Conservation (phyloP, 1,139 yeast species). For the Kodamaea suecica region DNA sequence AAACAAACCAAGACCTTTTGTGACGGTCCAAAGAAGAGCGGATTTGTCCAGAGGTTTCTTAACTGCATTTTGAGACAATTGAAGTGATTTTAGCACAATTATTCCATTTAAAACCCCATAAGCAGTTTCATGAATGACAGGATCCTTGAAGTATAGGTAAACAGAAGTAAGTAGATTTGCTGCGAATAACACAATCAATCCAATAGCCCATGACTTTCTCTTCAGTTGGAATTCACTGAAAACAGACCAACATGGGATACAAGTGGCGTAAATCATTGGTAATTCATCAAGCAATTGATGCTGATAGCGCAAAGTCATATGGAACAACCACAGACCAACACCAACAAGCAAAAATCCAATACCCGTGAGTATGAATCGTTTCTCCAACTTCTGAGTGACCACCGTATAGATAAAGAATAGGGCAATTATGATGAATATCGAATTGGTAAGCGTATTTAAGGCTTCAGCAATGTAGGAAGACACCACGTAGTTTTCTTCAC, state of each 20-base stretch:
- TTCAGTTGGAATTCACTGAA: slow-evolving; percentile 59
- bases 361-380: slow-evolving; percentile 66
- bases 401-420: slow-evolving; percentile 63
- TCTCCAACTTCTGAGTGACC: slow-evolving; percentile 57
- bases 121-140: slow-evolving; percentile 82
- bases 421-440: slow-evolving; percentile 67
- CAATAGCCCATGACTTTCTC: slow-evolving; percentile 45
- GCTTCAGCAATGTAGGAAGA: slow-evolving; percentile 87
- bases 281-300: slow-evolving; percentile 90
- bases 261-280: slow-evolving; percentile 97
- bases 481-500: slow-evolving; percentile 91
- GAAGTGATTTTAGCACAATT: slow-evolving; percentile 56
- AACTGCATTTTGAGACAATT: slow-evolving; percentile 51
- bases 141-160: slow-evolving; percentile 71
- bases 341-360: slow-evolving; percentile 87
- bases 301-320: slow-evolving; percentile 87
- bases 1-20: slow-evolving; percentile 62
- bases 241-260: slow-evolving; percentile 90
- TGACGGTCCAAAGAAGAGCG: slow-evolving; percentile 53
- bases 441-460: slow-evolving; percentile 75
- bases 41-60: slow-evolving; percentile 42
- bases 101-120: slow-evolving; percentile 63
- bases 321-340: slow-evolving; percentile 90
- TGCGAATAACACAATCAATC: slow-evolving; percentile 50
- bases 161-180: slow-evolving; percentile 57